Evolutionary conservation across 78 protist species (phyloP), one percentile per base, ranked within the genome.

Genomic region (Dictyostelium purpureum): DNA sequence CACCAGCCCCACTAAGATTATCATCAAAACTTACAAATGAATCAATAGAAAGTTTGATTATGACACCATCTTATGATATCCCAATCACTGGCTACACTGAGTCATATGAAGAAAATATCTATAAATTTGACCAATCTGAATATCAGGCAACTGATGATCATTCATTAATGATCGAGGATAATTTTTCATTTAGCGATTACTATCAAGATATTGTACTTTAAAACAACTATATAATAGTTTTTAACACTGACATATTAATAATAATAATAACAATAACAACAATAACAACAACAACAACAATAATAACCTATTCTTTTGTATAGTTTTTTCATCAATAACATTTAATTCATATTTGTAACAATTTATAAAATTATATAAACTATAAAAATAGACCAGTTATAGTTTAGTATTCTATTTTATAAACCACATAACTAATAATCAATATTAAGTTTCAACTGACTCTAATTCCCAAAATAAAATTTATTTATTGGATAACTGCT

Each of bases 41-140:
- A 26, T 42, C 77, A 35, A 85, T 85, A 33, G 61, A 85, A 47
- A 38, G 56, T 14, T 10, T 85, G 9, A 70, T 85, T n/a, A 85
- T 85, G 92, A 85, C 92, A 21, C 92, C 92, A 19, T 57, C 71
- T 10, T 40, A 38, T n/a, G 85, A 77, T 24, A 43, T n/a, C n/a
- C 92, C 51, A 75, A 51, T 73, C 26, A 40, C 77, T 40, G 40
- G 57, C 28, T 61, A 43, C 6, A 57, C 71, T 4, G 54, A 40
- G 6, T 70, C 80, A 35, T 67, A 35, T 79, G 74, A 79, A 61
- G 59, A 43, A 42, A 52, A 37, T 16, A 67, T 67, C 38, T 38
- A 33, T 12, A 67, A 67, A 33, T 37, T 40, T n/a, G 76, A 67
- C 33, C 51, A 33, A 67, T 37, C 18, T 67, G 56, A 45, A 28